Base-by-base conservation (phyloP, 805 yeast species). In the Priceomyces melissophilus region DNA sequence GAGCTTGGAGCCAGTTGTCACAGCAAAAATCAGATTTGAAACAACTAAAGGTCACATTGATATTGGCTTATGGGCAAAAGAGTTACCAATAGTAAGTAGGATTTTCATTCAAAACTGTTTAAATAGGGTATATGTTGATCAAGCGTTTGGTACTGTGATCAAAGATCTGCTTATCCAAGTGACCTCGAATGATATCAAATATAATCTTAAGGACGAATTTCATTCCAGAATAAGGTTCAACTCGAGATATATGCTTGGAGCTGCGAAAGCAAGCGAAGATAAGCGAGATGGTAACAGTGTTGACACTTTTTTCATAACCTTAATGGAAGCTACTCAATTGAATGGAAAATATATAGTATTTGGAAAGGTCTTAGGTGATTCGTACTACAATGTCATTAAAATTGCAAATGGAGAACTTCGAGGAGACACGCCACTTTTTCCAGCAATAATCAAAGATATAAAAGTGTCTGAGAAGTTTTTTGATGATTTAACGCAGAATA, bases 1-100 rank as follows among this genome's bases (percentile, higher is more conserved):
- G 46, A 36, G 42, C 14, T 30, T 57, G 44, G 82, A 76, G 43
- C 82, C 82, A n/a, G 66, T 69, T 35, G 76, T 85, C 1, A 70
- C 78, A 8, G 86, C 84, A 3, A 76, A 74, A 47, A 82, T 80
- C n/a, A 55, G 67, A 2, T 45, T 85, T 2, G 49, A 57, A 12
- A 83, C 91, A 0, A 63, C 75, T 2, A 79, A 77, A 41, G 91
- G 91, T 0, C 60, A 66, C 2, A 58, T 84, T 0, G 77, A 71
- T 17, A 57, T 84, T 1, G 89, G 80, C 42, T 55, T 84, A 5
- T 85, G 84, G 81, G 86, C 89, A 10, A 78, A 78, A 48, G 87
- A 85, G 54, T 58, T 75, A 3, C 88, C 89, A 0, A 45, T 47
- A 0, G 69, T 79, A 1, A 53, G 74, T 25, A 52, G 69, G 28